Evolutionary conservation across 352 stramenopile genomes (phyloP), one percentile per base, ranked within the genome.

Genomic region (Phytophthora uliginosa): DNA sequence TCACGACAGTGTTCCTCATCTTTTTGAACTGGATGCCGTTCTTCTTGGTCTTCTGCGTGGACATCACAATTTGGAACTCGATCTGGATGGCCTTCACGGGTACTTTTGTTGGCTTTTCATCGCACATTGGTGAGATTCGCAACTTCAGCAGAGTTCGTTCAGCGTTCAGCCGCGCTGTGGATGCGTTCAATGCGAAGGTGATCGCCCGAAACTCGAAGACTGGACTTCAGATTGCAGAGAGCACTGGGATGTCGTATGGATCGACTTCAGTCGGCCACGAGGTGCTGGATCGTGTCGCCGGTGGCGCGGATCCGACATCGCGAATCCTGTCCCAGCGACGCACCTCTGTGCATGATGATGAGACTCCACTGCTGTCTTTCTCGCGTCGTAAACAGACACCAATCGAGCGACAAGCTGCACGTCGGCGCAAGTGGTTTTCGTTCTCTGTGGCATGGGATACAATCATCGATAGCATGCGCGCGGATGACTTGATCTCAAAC

Each of bases 61-160:
- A 99, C 66, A 99, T 98, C 74, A 98, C 93, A 47, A 99, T 99
- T 70, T 99, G 97, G 97, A 99, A 99, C 71, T 90, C 97, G 31
- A 97, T 98, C 45, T 99, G 97, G 97, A 89, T 99, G 73, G 96
- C 97, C 0, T 98, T 99, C 80, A 98, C 96, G 45, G 98, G 98
- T 56, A 99, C 95, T 0, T 97, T 98, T 70, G 93, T 99, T 24
- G 97, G 96, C n/a, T 99, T 99, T 63, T 98, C 94, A 12, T 97
- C 98, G 33, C 92, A 97, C 38, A 98, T 99, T 31, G 98, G 98
- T 59, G 97, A 99, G 70, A 97, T 99, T 66, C 94, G 97, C 62
- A 97, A 98, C 74, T 98, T 97, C 62, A 78, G 82, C 9, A 90
- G 90, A 34, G 88, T 98, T 18, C 91, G 95, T 17, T 85, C 85